These are phyloP conservation scores for Myriosclerotinia scirpicola DNA, from an alignment of 2,329 filamentous ascomycete species.

Conservation along the genomic window DNA sequence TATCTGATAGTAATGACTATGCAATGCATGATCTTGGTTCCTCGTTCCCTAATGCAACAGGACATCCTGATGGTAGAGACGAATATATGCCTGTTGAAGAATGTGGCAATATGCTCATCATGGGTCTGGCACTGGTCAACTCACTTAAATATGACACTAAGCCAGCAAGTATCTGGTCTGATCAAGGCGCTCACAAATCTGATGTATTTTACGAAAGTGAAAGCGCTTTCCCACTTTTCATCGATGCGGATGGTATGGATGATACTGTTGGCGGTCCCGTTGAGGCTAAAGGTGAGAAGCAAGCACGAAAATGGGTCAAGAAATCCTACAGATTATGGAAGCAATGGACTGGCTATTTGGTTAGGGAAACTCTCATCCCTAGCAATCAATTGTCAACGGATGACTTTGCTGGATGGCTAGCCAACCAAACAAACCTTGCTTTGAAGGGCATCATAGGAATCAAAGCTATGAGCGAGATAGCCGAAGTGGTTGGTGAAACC, in stretches of 20 bases:
- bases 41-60: conserved; percentile 75
- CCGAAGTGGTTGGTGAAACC: conserved; percentile 55
- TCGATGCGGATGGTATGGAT: conserved; percentile 58
- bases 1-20: conserved; percentile 59
- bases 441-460: conserved; percentile 79
- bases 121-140: conserved; percentile 74
- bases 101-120: conserved; percentile 67
- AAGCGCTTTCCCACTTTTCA: conserved; percentile 36
- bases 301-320: conserved; percentile 62
- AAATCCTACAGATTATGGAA: conserved; percentile 64
- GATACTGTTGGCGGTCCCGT: conserved; percentile 58
- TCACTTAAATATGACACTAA: conserved; percentile 64
- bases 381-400: conserved; percentile 68
- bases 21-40: conserved; percentile 75
- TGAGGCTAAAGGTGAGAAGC: conserved; percentile 49
- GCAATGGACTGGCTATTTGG: conserved; percentile 68
- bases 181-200: conserved; percentile 39
- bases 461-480: conserved; percentile 70
- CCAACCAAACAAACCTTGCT: conserved; percentile 69
- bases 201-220: conserved; percentile 34
- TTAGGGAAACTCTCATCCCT: conserved; percentile 63
- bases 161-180: conserved; percentile 59
- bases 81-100: conserved; percentile 69
- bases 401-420: conserved; percentile 68
- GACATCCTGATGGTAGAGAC: conserved; percentile 62